A percentile compares a stretch with the other conserved stretches of the same genome.
phyloP scores from a whole-genome alignment of 148 eudicot species.

The Vaccinium vitisidaea region DNA sequence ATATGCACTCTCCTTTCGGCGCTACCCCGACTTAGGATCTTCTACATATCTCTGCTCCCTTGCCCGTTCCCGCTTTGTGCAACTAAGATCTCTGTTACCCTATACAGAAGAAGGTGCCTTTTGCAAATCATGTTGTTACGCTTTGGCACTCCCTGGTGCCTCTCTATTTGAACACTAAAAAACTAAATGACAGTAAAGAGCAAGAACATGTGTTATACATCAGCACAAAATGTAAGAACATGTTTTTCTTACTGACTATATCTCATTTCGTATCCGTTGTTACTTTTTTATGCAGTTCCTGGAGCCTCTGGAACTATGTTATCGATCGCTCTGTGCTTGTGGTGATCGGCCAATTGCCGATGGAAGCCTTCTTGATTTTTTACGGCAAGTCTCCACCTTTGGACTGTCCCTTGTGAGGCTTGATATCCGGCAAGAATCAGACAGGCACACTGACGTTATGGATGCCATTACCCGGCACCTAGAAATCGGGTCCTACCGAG shows the following conservation, averaged over 20 bases:
- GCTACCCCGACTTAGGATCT: no score
- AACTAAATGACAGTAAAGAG: background rate
- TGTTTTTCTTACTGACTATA: background rate
- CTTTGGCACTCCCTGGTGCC: background rate
- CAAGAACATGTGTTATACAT: background rate
- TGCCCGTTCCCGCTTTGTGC: no score
- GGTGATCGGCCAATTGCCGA: slow-evolving; percentile 89
- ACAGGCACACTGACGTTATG: slow-evolving; percentile 81
- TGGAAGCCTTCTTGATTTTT: slow-evolving; percentile 94
- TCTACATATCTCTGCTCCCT: no score
- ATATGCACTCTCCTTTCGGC: no score
- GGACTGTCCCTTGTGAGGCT: slow-evolving; percentile 92
- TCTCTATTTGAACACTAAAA: background rate
- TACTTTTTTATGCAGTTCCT: slow-evolving; percentile 49
- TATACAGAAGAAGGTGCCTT: background rate
- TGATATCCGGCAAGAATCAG: slow-evolving; percentile 95
- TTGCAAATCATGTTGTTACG: background rate
- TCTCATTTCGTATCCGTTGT: background rate
- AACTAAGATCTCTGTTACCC: background rate
- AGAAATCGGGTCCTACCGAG: slow-evolving; percentile 74
- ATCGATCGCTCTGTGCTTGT: slow-evolving; percentile 79
- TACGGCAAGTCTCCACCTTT: slow-evolving; percentile 90
- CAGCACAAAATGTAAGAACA: background rate
- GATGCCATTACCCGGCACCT: slow-evolving; percentile 80
- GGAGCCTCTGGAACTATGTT: slow-evolving; percentile 95